A percentile compares a stretch with the other conserved stretches of the same genome.
Conservation (phyloP, 257 asterid genomes). For the Nicotiana sylvestris region DNA sequence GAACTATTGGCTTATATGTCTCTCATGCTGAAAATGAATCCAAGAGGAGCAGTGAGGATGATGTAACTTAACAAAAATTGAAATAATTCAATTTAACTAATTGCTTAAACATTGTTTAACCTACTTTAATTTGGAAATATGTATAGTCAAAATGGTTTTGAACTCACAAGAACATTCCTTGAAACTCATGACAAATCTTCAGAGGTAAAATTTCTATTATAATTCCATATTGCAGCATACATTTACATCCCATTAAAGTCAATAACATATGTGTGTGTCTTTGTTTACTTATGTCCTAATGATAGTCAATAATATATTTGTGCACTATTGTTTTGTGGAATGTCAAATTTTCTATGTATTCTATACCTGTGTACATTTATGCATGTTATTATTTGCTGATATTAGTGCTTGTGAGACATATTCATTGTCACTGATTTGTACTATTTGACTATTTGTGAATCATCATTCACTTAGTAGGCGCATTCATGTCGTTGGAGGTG, state of each 20-base stretch:
- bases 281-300: too few relatives aligned
- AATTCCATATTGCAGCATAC: too few relatives aligned
- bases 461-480: not conserved
- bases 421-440: not conserved
- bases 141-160: constrained; percentile 25
- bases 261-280: too few relatives aligned
- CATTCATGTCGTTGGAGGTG: not conserved
- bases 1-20: too few relatives aligned
- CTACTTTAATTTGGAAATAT: too few relatives aligned
- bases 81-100: too few relatives aligned
- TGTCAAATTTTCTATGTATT: not conserved
- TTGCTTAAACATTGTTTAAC: not conserved
- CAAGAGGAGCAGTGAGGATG: too few relatives aligned
- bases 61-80: too few relatives aligned
- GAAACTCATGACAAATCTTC: constrained; percentile 48
- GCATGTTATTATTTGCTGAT: not conserved
- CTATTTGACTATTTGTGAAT: not conserved
- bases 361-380: not conserved
- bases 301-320: not conserved
- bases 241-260: too few relatives aligned
- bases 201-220: not conserved
- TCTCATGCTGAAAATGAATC: too few relatives aligned
- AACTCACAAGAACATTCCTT: constrained; percentile 35
- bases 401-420: not conserved
- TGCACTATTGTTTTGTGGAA: not conserved